Percentiles rank a stretch among this genome's conserved stretches.
These are phyloP conservation scores for Neurospora sp. DNA, from an alignment of 495 filamentous ascomycete species.

Conservation along the genomic window DNA sequence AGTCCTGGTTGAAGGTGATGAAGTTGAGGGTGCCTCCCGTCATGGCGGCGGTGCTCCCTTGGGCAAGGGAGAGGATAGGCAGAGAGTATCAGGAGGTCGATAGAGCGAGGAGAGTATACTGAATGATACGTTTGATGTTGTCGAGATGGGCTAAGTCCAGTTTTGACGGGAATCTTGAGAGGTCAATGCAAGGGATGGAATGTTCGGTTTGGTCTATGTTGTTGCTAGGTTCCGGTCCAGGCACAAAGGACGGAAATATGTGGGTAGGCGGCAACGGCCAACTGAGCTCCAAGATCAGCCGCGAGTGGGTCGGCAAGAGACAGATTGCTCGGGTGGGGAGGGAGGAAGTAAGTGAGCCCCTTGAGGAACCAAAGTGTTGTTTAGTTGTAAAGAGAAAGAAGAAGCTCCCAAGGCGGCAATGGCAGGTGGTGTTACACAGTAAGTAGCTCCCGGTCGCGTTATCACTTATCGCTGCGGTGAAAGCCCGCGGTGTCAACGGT, in stretches of 20 bases:
- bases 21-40: conserved; percentile 73
- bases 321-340: not conserved
- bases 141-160: not conserved
- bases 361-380: not conserved
- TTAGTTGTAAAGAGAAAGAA: not conserved
- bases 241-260: not conserved
- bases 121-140: not conserved
- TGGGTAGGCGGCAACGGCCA: not conserved
- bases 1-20: conserved; percentile 98
- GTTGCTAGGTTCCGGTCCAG: not conserved
- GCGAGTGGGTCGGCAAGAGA: not conserved
- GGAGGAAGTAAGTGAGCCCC: not conserved
- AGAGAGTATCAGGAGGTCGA: not conserved
- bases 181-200: not conserved
- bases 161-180: not conserved
- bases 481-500: not conserved
- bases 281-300: not conserved
- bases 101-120: not conserved
- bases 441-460: not conserved
- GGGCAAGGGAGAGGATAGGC: not conserved
- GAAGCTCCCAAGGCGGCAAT: not conserved
- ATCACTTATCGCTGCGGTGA: not conserved
- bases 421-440: not conserved
- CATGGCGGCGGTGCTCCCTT: conserved; percentile 21
- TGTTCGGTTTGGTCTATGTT: not conserved